Evolutionary conservation across 345 rosid species (phyloP), one percentile per base, ranked within the genome.

Genomic region (Microcos paniculata): DNA sequence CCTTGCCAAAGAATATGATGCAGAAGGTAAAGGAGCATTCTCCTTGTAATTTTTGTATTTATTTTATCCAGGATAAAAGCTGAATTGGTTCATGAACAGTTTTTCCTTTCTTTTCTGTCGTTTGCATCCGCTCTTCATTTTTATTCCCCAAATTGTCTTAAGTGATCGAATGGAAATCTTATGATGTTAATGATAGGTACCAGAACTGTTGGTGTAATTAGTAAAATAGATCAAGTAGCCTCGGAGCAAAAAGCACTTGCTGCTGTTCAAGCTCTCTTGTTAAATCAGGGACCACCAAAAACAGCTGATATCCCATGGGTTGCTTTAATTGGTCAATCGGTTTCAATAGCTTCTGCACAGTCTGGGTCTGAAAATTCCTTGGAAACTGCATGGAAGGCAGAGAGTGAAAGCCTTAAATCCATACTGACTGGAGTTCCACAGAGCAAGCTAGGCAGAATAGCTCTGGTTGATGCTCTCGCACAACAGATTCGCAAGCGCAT

Each of bases 211-310:
- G 99, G 99, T 52, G 84, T 93, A 69, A 96, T 96, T 71, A 92
- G 97, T 82, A 96, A 96, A 85, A 91, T 96, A 84, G 99, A 94
- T 85, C 97, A 89, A 87, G 94, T 91, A 53, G 89, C 91, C 81
- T 78, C 87, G 42, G 93, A 89, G 55, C 76, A 76, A 58, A 87
- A 91, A 87, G 91, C 90, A 18, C 78, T 89, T 81, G 90, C 93
- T 70, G 92, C 88, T 68, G 92, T 84, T 80, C 94, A 91, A 76
- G 91, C 92, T 46, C 92, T 91, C 59, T 76, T 91, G 52, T 73
- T 83, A 77, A 91, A 87, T 80, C 90, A 88, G 79, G 96, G 96
- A 66, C 96, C 96, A 23, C 84, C 93, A 13, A 91, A 90, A 81
- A 91, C 96, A 24, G 65, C 82, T 45, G 96, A 90, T 78, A 88